Evolutionary conservation across 306 rosid species (phyloP), one percentile per base, ranked within the genome.

Genomic region (Notholithocarpus densiflorus): DNA sequence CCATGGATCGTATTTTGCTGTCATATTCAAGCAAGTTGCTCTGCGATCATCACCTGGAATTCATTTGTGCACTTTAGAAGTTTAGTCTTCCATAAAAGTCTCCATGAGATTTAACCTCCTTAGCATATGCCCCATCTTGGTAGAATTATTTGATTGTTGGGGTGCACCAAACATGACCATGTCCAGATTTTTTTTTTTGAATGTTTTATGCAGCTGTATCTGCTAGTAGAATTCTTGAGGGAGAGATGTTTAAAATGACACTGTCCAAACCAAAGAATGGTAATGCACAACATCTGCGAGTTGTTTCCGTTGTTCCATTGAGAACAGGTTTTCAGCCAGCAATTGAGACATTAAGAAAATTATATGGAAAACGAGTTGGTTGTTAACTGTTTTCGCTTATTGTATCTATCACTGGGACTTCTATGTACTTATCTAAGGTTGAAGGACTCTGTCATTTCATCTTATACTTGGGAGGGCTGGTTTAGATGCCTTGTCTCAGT

Each of bases 161-260:
- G 15, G 10, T 17, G 37, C 52, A 52, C 52, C 29, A 37, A 20
- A 71, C 7, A 32, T 71, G 54, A 32, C 18, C 26, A 31, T 34
- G 72, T 34, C 51, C 51, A 8, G 52, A 66, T 18, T 45, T 66
- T 21, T 17, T 29, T 45, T 66, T 74, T 75, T 54, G 79, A 60
- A 71, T 77, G 75, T 75, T 45, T 60, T n/a, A n/a, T 83, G 71
- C 90, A 89, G 95, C 86, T 31, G 77, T 53, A 18, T 56, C 82
- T 60, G 83, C 85, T 14, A 80, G 74, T 74, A 79, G 81, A 79
- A 73, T 92, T 83, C 80, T 90, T 78, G 90, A 87, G 76, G 97
- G 97, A 83, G 93, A 88, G 84, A 88, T 84, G 90, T 83, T 90
- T 68, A 78, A 68, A 57, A 81, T 86, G 85, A 86, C 87, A 13